A percentile compares a stretch with the other conserved stretches of the same genome.
phyloP scores from a whole-genome alignment of 75 land plant species.

The Pinus tabuliformis region DNA sequence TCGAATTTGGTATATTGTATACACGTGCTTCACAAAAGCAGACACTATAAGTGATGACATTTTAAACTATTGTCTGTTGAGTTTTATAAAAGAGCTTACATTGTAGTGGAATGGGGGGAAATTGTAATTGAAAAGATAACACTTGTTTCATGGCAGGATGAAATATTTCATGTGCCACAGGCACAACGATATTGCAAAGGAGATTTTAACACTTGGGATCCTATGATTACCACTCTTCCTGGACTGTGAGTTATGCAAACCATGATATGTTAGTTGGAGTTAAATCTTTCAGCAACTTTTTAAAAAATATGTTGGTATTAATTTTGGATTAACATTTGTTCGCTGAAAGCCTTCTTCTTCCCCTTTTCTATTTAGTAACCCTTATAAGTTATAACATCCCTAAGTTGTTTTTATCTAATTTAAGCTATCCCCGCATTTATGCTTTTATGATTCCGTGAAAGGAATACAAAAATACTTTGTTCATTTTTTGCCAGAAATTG shows the following conservation, averaged over 20 bases:
- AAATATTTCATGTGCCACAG: constrained; percentile 93
- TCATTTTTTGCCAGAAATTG: too few relatives aligned
- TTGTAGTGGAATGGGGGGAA: background rate
- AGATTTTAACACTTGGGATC: constrained; percentile 83
- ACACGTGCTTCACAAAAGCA: background rate
- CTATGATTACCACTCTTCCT: constrained; percentile 98
- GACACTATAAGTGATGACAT: too few relatives aligned
- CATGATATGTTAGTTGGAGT: background rate
- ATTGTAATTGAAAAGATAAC: background rate
- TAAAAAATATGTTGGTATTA: background rate
- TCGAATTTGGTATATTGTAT: background rate
- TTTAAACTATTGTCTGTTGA: too few relatives aligned
- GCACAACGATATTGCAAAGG: constrained; percentile 84
- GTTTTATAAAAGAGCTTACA: too few relatives aligned
- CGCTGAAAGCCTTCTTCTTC: background rate
- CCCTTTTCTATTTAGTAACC: background rate
- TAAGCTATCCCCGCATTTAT: background rate
- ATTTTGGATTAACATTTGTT: background rate
- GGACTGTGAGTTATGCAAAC: constrained; percentile 57
- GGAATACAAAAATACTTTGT: too few relatives aligned
- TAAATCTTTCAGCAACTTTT: background rate
- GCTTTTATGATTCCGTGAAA: background rate
- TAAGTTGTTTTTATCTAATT: background rate
- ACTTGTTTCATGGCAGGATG: constrained; percentile 54
- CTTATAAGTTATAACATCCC: background rate